phyloP scores from a whole-genome alignment of 169 alveolate species.

The Babesia sp. region DNA sequence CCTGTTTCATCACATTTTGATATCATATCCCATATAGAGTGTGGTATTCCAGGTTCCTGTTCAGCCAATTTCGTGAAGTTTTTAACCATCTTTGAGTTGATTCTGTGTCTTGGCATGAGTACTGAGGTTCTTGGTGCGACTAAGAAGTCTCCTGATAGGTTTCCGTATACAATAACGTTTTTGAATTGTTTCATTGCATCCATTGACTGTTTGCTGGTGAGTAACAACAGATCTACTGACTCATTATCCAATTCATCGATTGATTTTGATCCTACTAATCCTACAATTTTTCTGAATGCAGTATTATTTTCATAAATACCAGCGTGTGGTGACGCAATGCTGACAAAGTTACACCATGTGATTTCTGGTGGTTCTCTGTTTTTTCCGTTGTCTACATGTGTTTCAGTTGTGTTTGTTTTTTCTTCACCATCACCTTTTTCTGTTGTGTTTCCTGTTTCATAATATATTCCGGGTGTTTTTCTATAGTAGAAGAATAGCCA shows the following conservation, averaged over 20 bases:
- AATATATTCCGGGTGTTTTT: constrained; percentile 42
- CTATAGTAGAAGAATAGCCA: constrained; percentile 54
- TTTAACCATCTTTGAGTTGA: constrained; percentile 40
- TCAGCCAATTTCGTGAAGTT: constrained; percentile 50
- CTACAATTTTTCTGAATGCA: constrained; percentile 53
- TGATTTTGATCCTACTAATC: constrained; percentile 68
- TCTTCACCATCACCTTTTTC: not conserved
- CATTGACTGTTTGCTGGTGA: constrained; percentile 60
- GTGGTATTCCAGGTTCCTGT: constrained; percentile 67
- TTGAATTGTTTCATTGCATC: constrained; percentile 57
- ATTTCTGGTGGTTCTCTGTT: constrained; percentile 20
- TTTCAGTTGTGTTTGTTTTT: not conserved
- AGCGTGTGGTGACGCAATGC: constrained; percentile 77
- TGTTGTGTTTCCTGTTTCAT: not conserved
- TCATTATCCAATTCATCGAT: constrained; percentile 73
- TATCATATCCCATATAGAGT: constrained; percentile 12
- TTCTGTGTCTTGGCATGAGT: constrained; percentile 65
- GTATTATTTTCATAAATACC: constrained; percentile 73
- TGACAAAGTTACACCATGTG: constrained; percentile 67
- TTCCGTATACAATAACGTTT: constrained; percentile 74
- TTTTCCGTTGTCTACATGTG: not conserved
- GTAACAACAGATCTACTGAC: constrained; percentile 61
- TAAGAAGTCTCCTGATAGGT: constrained; percentile 72
- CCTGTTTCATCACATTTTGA: constrained; percentile 2
- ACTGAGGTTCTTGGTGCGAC: constrained; percentile 79